Conservation (phyloP, 768 basidiomycete genomes). For the Tulasnella sp. region DNA sequence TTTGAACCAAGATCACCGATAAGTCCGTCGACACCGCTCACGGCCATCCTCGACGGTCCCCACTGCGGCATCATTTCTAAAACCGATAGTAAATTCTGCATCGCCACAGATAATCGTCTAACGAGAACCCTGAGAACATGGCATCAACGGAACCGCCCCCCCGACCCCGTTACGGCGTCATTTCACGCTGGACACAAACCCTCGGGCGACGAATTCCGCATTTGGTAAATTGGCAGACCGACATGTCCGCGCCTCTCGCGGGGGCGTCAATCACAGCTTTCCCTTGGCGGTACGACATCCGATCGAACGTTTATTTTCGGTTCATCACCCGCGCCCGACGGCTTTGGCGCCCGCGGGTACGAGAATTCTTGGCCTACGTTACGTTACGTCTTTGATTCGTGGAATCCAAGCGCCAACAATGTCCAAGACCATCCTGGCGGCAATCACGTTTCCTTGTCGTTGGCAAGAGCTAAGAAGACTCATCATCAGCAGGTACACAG, state of each 20-base stretch:
- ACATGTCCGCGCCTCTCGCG: background rate
- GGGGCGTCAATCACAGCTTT: conserved; percentile 6
- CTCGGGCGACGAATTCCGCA: background rate
- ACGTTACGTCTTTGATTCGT: background rate
- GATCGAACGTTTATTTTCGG: background rate
- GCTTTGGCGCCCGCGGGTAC: background rate
- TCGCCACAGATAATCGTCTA: background rate
- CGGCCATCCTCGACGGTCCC: background rate
- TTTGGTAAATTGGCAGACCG: background rate
- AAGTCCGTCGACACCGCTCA: conserved; percentile 6
- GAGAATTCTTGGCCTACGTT: background rate
- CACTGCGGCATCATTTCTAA: background rate
- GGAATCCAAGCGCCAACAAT: background rate
- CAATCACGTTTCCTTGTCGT: background rate
- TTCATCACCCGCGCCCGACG: background rate
- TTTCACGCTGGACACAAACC: background rate
- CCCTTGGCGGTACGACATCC: background rate
- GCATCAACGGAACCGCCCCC: background rate
- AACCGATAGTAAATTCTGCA: background rate
- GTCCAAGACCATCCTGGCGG: background rate
- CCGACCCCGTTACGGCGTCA: background rate
- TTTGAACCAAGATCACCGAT: conserved; percentile 16
- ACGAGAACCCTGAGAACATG: background rate
- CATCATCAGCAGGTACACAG: too few relatives aligned
- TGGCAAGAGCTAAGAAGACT: background rate